phyloP scores from a whole-genome alignment of 176 grass and related monocot genomes.

The Saccharum officinarum region DNA sequence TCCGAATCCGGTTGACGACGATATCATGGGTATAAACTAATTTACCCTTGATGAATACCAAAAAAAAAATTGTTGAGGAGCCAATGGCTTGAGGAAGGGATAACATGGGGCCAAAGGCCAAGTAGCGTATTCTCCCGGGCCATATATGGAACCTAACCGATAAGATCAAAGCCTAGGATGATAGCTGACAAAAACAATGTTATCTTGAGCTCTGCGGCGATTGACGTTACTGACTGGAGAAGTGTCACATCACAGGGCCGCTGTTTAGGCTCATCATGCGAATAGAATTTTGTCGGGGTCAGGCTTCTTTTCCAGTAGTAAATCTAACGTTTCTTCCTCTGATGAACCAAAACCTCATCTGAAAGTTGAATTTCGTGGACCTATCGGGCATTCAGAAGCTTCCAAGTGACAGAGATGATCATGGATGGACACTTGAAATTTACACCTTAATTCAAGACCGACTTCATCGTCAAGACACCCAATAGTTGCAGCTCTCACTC shows the following conservation, averaged over 20 bases:
- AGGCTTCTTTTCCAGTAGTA: not conserved
- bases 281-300: constrained; percentile 34
- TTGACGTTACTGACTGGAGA: constrained; percentile 39
- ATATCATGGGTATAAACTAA: not conserved
- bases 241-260: constrained; percentile 16
- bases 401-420: not conserved
- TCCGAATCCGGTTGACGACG: not conserved
- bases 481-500: not conserved
- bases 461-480: not conserved
- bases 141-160: constrained; percentile 27
- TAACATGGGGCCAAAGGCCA: constrained; percentile 24
- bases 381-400: not conserved
- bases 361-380: constrained; percentile 2
- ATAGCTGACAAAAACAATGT: constrained; percentile 42
- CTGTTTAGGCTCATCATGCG: constrained; percentile 27
- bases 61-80: not conserved
- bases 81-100: not conserved
- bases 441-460: not conserved
- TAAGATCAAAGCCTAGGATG: constrained; percentile 31
- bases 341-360: not conserved
- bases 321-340: not conserved
- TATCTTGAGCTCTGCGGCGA: not conserved
- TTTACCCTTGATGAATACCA: not conserved
- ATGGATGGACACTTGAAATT: not conserved
- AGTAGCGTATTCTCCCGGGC: constrained; percentile 42